phyloP scores from a whole-genome alignment of 1,284 basidiomycete species.

The Paramarasmius palmivorus region DNA sequence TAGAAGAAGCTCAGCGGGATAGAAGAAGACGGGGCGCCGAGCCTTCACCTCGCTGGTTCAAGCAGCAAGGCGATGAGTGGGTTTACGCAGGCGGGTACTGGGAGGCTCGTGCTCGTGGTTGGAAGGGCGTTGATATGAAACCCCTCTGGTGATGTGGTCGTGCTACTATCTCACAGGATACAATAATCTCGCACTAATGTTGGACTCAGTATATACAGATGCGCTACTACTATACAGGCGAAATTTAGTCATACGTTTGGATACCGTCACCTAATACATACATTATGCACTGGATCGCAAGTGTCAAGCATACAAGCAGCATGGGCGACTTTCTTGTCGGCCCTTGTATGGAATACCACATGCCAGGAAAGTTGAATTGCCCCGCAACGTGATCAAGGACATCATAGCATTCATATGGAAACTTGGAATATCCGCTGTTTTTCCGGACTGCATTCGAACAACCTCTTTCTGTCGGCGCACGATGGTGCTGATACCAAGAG shows the following conservation, averaged over 20 bases:
- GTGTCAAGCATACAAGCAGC: not conserved
- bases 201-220: not conserved
- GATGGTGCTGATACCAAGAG: no score
- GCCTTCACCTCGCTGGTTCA: constrained; percentile 70
- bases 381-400: no score
- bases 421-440: no score
- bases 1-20: constrained; percentile 78
- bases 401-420: no score
- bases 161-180: not conserved
- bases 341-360: no score
- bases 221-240: not conserved
- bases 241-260: not conserved
- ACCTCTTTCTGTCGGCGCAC: no score
- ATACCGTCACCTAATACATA: not conserved
- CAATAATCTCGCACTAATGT: not conserved
- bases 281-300: not conserved
- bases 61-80: constrained; percentile 72
- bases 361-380: no score
- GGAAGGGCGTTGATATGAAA: constrained; percentile 50
- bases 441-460: no score
- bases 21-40: constrained; percentile 60
- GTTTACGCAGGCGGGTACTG: constrained; percentile 79
- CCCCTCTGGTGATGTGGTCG: constrained; percentile 59
- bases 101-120: constrained; percentile 68
- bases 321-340: no score